Percentiles rank a stretch among this genome's conserved stretches.
Conservation (phyloP, 129 eudicot genomes). For the Deinandra increscens region DNA sequence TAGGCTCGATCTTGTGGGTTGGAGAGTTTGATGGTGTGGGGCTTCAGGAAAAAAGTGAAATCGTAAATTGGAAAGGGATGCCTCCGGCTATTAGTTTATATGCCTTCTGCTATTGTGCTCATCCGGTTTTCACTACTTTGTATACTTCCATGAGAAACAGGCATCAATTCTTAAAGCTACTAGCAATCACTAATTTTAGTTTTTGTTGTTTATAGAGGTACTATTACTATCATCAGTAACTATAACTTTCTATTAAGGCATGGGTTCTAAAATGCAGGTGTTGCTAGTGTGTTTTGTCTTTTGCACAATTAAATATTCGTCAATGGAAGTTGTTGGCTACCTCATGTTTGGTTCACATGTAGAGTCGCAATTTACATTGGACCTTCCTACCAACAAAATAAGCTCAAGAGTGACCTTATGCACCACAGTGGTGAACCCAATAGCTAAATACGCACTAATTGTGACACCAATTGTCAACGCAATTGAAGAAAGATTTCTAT, state of each 20-base stretch:
- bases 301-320: slow-evolving; percentile 63
- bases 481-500: no score
- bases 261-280: no score
- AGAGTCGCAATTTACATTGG: slow-evolving; percentile 66
- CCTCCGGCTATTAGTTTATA: no score
- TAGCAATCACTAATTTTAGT: no score
- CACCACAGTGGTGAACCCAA: slow-evolving; percentile 85
- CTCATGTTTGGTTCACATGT: slow-evolving; percentile 77
- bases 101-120: no score
- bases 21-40: slow-evolving; percentile 83
- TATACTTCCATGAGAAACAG: no score
- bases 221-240: no score
- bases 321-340: slow-evolving; percentile 82
- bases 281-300: no score
- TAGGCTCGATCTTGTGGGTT: slow-evolving; percentile 70
- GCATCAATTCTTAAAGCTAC: no score
- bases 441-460: slow-evolving; percentile 87
- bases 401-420: slow-evolving; percentile 77
- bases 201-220: no score
- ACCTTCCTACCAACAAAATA: slow-evolving; percentile 70
- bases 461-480: slow-evolving; percentile 63
- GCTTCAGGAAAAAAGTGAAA: slow-evolving; percentile 51
- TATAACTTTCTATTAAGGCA: no score
- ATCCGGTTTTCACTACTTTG: no score
- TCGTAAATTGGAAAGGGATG: slow-evolving; percentile 49